A percentile compares a stretch with the other conserved stretches of the same genome.
These are phyloP conservation scores for Sporothrix dimorphospora DNA, from an alignment of 2,329 filamentous ascomycete species.

Conservation along the genomic window DNA sequence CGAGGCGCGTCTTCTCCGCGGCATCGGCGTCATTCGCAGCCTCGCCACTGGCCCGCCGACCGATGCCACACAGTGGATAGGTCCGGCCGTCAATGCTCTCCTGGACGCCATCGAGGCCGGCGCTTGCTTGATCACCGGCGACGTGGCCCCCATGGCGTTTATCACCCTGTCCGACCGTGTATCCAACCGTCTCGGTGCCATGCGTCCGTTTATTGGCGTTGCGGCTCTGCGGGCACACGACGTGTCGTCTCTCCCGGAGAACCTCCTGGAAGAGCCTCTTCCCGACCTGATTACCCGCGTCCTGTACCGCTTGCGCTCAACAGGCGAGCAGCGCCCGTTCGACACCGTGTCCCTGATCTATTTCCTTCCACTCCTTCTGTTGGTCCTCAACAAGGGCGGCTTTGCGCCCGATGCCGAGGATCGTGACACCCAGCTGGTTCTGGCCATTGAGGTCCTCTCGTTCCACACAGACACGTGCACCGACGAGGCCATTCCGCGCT, in stretches of 20 bases:
- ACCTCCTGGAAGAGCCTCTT: slow-evolving; percentile 77
- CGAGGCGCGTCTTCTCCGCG: slow-evolving; percentile 74
- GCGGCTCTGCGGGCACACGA: slow-evolving; percentile 81
- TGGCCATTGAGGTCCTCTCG: slow-evolving; percentile 84
- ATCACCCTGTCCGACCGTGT: slow-evolving; percentile 77
- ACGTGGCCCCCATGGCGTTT: slow-evolving; percentile 76
- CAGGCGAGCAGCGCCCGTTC: slow-evolving; percentile 91
- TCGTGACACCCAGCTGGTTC: slow-evolving; percentile 83
- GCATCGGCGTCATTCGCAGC: slow-evolving; percentile 81
- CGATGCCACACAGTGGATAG: slow-evolving; percentile 86
- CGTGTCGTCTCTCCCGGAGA: slow-evolving; percentile 70
- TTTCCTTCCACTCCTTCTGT: slow-evolving; percentile 77
- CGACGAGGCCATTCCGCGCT: slow-evolving; percentile 75
- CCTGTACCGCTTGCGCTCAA: slow-evolving; percentile 85
- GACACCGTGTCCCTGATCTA: slow-evolving; percentile 88
- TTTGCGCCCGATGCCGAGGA: slow-evolving; percentile 75
- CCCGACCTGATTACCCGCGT: slow-evolving; percentile 84
- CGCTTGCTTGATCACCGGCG: slow-evolving; percentile 78
- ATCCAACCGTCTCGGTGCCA: slow-evolving; percentile 71
- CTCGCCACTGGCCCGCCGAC: slow-evolving; percentile 88
- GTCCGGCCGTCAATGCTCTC: slow-evolving; percentile 73
- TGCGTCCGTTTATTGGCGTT: slow-evolving; percentile 82
- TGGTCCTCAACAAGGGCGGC: slow-evolving; percentile 78
- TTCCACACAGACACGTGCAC: slow-evolving; percentile 83
- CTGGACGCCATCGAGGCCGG: slow-evolving; percentile 77